These are phyloP conservation scores for Acarospora socialis DNA, from an alignment of 2,329 filamentous ascomycete genomes.

Conservation along the genomic window DNA sequence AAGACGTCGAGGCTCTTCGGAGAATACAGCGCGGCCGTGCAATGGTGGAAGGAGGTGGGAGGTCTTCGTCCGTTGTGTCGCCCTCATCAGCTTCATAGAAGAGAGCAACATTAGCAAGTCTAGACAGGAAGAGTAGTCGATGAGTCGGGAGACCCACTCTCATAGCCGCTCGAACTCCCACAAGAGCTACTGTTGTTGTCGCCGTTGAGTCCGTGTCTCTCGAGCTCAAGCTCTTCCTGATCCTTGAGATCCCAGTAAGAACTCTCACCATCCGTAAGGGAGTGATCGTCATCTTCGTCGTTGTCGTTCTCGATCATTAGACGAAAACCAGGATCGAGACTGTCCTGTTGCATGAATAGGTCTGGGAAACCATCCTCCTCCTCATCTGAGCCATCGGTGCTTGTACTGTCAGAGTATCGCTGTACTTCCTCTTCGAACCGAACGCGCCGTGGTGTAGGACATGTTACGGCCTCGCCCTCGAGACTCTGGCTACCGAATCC, in stretches of 20 bases:
- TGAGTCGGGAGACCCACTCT: slow-evolving; percentile 35
- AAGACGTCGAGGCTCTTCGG: slow-evolving; percentile 32
- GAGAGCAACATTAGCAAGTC: slow-evolving; percentile 30
- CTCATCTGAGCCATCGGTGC: slow-evolving; percentile 29
- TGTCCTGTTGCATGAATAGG: slow-evolving; percentile 63
- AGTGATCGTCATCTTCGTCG: slow-evolving; percentile 24
- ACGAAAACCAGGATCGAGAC: slow-evolving; percentile 57
- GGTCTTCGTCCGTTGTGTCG: slow-evolving; percentile 47
- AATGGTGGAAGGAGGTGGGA: slow-evolving; percentile 33
- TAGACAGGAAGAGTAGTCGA: slow-evolving; percentile 15
- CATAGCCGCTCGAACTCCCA: slow-evolving; percentile 38
- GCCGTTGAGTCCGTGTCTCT: slow-evolving; percentile 19
- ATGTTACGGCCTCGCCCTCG: slow-evolving; percentile 27
- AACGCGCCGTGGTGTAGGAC: slow-evolving; percentile 46
- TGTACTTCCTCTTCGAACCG: slow-evolving; percentile 52
- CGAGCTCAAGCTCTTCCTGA: slow-evolving; percentile 6
- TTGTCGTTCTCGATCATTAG: slow-evolving; percentile 57
- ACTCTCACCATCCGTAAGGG: slow-evolving; percentile 21
- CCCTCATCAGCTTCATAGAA: slow-evolving; percentile 42
- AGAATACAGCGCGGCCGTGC: slow-evolving; percentile 36
- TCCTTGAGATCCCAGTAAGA: slow-evolving; percentile 16
- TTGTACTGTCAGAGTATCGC: slow-evolving; percentile 47
- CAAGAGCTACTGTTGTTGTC: slow-evolving; percentile 17
- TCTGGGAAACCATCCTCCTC: slow-evolving; percentile 59
- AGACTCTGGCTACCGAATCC: slow-evolving; percentile 20